These are phyloP conservation scores for Aureobasidium lini DNA, from an alignment of 2,329 filamentous ascomycete genomes.

Conservation along the genomic window DNA sequence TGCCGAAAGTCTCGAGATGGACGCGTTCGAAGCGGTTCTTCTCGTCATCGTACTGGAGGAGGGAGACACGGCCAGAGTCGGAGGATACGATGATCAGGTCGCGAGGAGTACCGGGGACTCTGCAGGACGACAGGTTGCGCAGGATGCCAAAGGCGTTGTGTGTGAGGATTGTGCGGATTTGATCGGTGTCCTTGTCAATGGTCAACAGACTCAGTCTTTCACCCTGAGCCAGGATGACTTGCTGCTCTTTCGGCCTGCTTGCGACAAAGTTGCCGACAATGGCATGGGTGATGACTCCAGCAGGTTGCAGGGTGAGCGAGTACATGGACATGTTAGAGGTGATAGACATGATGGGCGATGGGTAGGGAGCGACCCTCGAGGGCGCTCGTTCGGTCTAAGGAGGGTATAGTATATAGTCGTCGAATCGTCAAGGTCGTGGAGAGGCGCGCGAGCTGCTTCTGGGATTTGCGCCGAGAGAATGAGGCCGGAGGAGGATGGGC, in stretches of 20 bases:
- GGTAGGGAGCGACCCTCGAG: constrained; percentile 11
- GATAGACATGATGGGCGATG: constrained; percentile 16
- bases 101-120: constrained; percentile 89
- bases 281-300: constrained; percentile 81
- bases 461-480: neutral
- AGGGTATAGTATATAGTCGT: neutral
- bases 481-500: neutral
- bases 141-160: constrained; percentile 97
- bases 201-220: constrained; percentile 82
- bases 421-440: constrained; percentile 3
- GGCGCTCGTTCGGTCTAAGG: constrained; percentile 9
- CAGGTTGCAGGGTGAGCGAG: constrained; percentile 88
- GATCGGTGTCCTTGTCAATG: constrained; percentile 60
- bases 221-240: constrained; percentile 89
- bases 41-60: constrained; percentile 81
- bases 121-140: constrained; percentile 77
- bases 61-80: constrained; percentile 89
- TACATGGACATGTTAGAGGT: constrained; percentile 43
- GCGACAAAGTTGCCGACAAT: constrained; percentile 78
- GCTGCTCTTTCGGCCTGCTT: constrained; percentile 81
- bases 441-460: neutral
- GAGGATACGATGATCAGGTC: constrained; percentile 94
- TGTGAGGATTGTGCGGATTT: constrained; percentile 76
- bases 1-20: constrained; percentile 95
- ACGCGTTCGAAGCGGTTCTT: constrained; percentile 83